phyloP scores from a whole-genome alignment of 2,329 filamentous ascomycete species.

The Fusarium coicis region DNA sequence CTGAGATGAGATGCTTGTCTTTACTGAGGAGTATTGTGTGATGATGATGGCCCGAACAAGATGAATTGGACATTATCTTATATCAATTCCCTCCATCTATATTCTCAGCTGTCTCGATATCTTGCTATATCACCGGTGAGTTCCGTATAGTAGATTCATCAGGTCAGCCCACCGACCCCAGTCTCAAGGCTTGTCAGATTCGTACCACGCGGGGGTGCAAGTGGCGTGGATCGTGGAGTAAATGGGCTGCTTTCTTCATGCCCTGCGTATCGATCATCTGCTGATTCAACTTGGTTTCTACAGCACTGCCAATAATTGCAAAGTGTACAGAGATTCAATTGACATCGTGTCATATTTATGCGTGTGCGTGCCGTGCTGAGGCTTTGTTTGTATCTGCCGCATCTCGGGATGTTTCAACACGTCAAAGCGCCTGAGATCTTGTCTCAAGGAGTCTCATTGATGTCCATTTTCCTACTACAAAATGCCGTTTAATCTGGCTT shows the following conservation, averaged over 20 bases:
- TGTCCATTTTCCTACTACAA: neutral
- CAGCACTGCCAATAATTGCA: neutral
- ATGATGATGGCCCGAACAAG: neutral
- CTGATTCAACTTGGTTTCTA: conserved; percentile 4
- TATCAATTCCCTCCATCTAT: conserved; percentile 14
- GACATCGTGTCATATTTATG: neutral
- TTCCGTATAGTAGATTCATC: neutral
- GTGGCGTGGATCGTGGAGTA: conserved; percentile 30
- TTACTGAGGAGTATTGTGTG: neutral
- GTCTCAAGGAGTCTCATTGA: neutral
- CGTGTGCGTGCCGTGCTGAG: neutral
- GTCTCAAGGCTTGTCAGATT: conserved; percentile 8
- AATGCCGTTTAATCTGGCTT: too few species aligned
- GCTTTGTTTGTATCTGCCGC: conserved; percentile 4
- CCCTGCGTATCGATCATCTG: conserved; percentile 1
- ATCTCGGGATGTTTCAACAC: conserved; percentile 12
- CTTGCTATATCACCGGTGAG: conserved; percentile 1
- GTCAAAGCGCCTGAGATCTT: conserved; percentile 9
- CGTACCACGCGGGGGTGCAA: conserved; percentile 18
- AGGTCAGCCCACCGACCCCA: conserved; percentile 23
- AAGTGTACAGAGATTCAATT: neutral
- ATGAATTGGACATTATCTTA: conserved; percentile 21
- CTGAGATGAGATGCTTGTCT: neutral
- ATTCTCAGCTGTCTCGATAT: neutral
- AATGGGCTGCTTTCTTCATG: conserved; percentile 17